Conservation (phyloP, 164 flowering plant genomes). For the Dillenia turbinata region DNA sequence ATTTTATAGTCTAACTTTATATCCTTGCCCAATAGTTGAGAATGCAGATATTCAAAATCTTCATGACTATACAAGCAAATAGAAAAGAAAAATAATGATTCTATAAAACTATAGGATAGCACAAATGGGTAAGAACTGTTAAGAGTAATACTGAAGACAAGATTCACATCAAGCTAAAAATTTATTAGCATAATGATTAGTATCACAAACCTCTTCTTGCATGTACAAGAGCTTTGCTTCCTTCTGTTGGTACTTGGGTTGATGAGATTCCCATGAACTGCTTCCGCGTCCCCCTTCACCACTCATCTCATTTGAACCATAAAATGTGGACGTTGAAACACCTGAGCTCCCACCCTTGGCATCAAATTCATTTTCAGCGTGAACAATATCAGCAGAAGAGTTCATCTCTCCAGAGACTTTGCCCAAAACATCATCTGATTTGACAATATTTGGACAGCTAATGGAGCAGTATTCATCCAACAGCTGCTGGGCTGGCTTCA, state of each 20-base stretch:
- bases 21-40: no score
- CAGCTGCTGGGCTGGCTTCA: conserved; percentile 67
- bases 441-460: conserved; percentile 8
- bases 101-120: no score
- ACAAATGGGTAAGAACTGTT: no score
- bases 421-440: conserved; percentile 19
- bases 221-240: conserved; percentile 68
- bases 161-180: no score
- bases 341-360: conserved; percentile 24
- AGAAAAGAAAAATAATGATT: no score
- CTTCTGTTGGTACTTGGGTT: conserved; percentile 55
- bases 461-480: conserved; percentile 51
- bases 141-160: no score
- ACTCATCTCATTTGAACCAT: conserved; percentile 26
- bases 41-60: no score
- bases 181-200: background rate
- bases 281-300: conserved; percentile 24
- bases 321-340: conserved; percentile 26
- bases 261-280: conserved; percentile 27
- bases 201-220: conserved; percentile 76
- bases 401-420: conserved; percentile 23
- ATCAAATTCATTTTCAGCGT: conserved; percentile 21
- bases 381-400: conserved; percentile 16
- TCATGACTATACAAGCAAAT: no score
- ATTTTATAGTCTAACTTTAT: no score